phyloP scores from a whole-genome alignment of 2,329 filamentous ascomycete genomes.

The Talaromyces albobiverticillius region DNA sequence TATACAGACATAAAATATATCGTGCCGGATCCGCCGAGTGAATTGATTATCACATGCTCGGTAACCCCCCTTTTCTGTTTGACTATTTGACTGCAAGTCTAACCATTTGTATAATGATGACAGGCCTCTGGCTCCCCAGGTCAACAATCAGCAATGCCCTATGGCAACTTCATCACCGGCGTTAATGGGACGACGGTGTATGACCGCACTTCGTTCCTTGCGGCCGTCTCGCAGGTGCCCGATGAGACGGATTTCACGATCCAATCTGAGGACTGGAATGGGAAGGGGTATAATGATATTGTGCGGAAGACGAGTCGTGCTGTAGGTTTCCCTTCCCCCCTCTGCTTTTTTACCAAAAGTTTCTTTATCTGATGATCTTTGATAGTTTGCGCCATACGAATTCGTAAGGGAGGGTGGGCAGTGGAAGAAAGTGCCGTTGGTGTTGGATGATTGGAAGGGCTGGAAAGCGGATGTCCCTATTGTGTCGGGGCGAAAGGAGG shows the following conservation, averaged over 20 bases:
- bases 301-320: slow-evolving; percentile 6
- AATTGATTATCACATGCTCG: slow-evolving; percentile 1
- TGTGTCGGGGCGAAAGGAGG: background rate
- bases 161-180: slow-evolving; percentile 6
- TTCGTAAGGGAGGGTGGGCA: slow-evolving; percentile 6
- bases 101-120: background rate
- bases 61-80: background rate
- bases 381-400: slow-evolving; percentile 10
- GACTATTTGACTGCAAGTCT: background rate
- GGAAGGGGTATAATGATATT: slow-evolving; percentile 5
- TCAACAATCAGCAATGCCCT: slow-evolving; percentile 1
- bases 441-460: background rate
- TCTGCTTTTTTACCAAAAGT: background rate
- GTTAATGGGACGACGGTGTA: slow-evolving; percentile 7
- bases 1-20: slow-evolving; percentile 7
- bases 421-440: slow-evolving; percentile 8
- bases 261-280: slow-evolving; percentile 12
- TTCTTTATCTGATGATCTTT: background rate
- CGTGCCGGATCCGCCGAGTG: slow-evolving; percentile 3
- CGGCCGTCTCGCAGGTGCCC: background rate
- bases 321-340: background rate
- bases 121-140: slow-evolving; percentile 6
- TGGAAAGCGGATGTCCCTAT: background rate
- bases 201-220: slow-evolving; percentile 3
- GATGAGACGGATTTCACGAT: slow-evolving; percentile 11